Evolutionary conservation across 352 stramenopile genomes (phyloP).

Genomic region (Phytophthora quininea): DNA sequence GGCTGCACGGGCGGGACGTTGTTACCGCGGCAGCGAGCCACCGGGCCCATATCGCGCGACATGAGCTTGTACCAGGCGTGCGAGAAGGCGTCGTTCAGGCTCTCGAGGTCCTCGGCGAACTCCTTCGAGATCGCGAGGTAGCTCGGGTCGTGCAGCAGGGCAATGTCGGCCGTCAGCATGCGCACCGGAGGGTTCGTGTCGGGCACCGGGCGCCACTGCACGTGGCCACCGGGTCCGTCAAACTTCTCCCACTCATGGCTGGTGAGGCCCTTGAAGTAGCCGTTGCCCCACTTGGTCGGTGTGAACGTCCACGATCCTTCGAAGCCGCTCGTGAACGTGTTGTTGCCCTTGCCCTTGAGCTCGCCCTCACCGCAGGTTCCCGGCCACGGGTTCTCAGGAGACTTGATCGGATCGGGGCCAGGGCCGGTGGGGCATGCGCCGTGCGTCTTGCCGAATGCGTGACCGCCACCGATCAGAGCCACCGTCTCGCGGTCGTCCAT

Average conservation of each 20-base stretch:
- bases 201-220: slow-evolving; percentile 73
- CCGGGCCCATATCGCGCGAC: slow-evolving; percentile 59
- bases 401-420: slow-evolving; percentile 43
- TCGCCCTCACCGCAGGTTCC: slow-evolving; percentile 53
- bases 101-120: slow-evolving; percentile 64
- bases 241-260: slow-evolving; percentile 89
- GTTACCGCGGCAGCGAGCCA: slow-evolving; percentile 46
- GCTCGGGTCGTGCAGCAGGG: slow-evolving; percentile 70
- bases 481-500: slow-evolving; percentile 95
- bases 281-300: slow-evolving; percentile 92
- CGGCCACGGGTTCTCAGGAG: slow-evolving; percentile 61
- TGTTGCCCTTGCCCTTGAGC: slow-evolving; percentile 61
- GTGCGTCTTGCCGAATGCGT: slow-evolving; percentile 94
- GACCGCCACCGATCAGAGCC: slow-evolving; percentile 89
- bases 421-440: slow-evolving; percentile 52
- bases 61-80: slow-evolving; percentile 70
- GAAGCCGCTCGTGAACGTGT: slow-evolving; percentile 82
- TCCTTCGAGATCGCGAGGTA: slow-evolving; percentile 74
- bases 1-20: slow-evolving; percentile 47
- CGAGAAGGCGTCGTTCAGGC: slow-evolving; percentile 72
- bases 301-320: slow-evolving; percentile 87
- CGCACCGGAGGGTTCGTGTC: slow-evolving; percentile 67
- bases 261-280: slow-evolving; percentile 90
- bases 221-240: slow-evolving; percentile 65
- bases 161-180: slow-evolving; percentile 87